These are phyloP conservation scores for Gremmenia infestans DNA, from an alignment of 2,329 filamentous ascomycete species.

Conservation along the genomic window DNA sequence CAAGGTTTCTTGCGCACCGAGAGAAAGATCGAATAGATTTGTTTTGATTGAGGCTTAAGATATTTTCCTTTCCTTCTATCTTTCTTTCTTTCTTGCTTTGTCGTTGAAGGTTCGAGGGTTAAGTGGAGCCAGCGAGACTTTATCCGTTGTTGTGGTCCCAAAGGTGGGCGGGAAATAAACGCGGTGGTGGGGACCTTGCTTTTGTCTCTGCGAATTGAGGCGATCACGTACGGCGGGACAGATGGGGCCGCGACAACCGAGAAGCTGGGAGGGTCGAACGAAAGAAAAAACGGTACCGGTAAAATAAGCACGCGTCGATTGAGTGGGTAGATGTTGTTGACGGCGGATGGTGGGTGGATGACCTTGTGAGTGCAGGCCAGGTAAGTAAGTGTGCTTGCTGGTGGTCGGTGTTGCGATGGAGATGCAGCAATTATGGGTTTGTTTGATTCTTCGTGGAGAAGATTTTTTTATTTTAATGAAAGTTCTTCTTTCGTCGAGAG, in stretches of 20 bases:
- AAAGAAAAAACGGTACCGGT: no score
- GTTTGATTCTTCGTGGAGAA: no score
- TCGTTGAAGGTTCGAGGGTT: conserved; percentile 14
- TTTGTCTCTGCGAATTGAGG: conserved; percentile 14
- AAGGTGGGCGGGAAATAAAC: conserved; percentile 24
- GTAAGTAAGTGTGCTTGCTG: no score
- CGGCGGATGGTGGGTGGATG: no score
- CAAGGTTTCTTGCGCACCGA: background rate
- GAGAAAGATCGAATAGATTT: background rate
- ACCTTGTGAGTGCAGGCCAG: no score
- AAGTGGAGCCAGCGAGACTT: conserved; percentile 22
- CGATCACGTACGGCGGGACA: conserved; percentile 15
- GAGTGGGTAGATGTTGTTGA: no score
- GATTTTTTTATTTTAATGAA: no score
- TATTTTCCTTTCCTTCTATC: no score
- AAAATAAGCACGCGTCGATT: no score
- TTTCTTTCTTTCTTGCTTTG: background rate
- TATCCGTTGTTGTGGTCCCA: conserved; percentile 17
- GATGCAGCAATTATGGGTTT: no score
- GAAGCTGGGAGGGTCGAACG: background rate
- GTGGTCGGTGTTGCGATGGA: no score
- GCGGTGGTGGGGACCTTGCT: conserved; percentile 17
- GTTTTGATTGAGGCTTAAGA: conserved; percentile 20
- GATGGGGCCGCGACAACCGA: background rate
- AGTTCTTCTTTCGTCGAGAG: no score